phyloP scores from a whole-genome alignment of 495 filamentous ascomycete species.

The Xylaria scruposa region DNA sequence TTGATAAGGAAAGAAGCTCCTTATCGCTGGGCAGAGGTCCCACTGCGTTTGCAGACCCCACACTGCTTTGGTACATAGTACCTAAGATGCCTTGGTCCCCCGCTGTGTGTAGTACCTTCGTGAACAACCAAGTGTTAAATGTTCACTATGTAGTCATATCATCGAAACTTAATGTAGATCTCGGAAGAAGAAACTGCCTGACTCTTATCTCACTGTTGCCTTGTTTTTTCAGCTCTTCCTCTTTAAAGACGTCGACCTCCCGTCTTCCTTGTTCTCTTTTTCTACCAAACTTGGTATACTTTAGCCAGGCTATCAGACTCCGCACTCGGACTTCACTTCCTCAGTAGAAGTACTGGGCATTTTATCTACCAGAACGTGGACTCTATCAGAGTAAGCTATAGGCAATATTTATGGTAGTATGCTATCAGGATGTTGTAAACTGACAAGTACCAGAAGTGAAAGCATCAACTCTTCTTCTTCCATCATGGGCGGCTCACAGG shows the following conservation, averaged over 20 bases:
- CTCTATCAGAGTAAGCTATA: background rate
- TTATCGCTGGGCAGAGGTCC: background rate
- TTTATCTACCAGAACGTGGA: background rate
- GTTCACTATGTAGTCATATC: too few relatives aligned
- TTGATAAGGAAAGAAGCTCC: slow-evolving; percentile 8
- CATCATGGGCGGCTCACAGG: slow-evolving; percentile 26
- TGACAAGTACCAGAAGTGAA: background rate
- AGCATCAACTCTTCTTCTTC: background rate
- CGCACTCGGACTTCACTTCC: background rate
- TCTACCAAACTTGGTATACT: background rate
- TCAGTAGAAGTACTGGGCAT: background rate
- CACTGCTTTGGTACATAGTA: too few relatives aligned
- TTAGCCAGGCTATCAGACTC: background rate
- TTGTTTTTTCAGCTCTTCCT: background rate
- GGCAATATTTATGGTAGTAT: background rate
- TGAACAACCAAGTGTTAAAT: too few relatives aligned
- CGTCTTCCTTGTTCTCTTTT: too few relatives aligned
- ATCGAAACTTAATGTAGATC: background rate
- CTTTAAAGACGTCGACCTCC: too few relatives aligned
- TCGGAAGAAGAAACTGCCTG: background rate
- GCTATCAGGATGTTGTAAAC: background rate
- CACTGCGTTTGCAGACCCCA: too few relatives aligned
- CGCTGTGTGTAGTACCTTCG: too few relatives aligned
- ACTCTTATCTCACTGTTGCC: background rate
- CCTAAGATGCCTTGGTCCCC: too few relatives aligned